Evolutionary conservation across 164 flowering plant genomes (phyloP).

Genomic region (Saururus chinensis): DNA sequence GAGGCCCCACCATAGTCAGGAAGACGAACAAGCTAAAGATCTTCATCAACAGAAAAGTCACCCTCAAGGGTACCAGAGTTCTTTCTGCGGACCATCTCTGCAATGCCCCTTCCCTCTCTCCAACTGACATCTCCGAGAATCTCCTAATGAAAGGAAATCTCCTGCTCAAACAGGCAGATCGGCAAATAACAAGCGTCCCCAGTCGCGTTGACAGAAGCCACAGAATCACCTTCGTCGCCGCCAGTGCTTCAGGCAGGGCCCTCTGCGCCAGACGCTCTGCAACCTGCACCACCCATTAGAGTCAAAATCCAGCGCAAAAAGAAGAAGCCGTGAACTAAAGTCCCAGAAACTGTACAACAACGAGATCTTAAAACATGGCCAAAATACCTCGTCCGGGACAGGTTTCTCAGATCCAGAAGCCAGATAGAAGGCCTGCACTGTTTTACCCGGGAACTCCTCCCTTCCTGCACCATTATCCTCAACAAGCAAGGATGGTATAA

Average conservation of each 20-base stretch:
- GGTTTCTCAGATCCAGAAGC: constrained; percentile 15
- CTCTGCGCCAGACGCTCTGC: constrained; percentile 8
- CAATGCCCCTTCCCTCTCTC: constrained; percentile 9
- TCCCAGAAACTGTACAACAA: not conserved
- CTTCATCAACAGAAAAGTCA: constrained; percentile 5
- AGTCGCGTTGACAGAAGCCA: constrained; percentile 8
- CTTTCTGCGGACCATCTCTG: constrained; percentile 5
- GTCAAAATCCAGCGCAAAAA: not conserved
- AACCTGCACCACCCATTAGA: constrained; percentile 3
- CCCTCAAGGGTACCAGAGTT: constrained; percentile 1
- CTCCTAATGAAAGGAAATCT: constrained; percentile 9
- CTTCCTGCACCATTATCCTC: not conserved
- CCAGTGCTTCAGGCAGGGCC: not conserved
- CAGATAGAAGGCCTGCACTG: constrained; percentile 4
- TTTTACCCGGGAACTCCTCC: constrained; percentile 1
- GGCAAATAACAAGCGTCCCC: constrained; percentile 9
- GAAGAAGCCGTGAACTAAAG: too few species aligned
- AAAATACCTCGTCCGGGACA: constrained; percentile 44
- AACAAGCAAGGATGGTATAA: constrained; percentile 3
- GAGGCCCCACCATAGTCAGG: constrained; percentile 8
- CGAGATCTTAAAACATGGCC: not conserved
- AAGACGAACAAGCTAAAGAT: constrained; percentile 8
- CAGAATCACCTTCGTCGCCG: not conserved
- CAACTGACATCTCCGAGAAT: constrained; percentile 8
- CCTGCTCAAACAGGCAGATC: constrained; percentile 2